Evolutionary conservation across 2,329 filamentous ascomycete genomes (phyloP), one percentile per base, ranked within the genome.

Genomic region (Ophidiomyces ophidiicola): DNA sequence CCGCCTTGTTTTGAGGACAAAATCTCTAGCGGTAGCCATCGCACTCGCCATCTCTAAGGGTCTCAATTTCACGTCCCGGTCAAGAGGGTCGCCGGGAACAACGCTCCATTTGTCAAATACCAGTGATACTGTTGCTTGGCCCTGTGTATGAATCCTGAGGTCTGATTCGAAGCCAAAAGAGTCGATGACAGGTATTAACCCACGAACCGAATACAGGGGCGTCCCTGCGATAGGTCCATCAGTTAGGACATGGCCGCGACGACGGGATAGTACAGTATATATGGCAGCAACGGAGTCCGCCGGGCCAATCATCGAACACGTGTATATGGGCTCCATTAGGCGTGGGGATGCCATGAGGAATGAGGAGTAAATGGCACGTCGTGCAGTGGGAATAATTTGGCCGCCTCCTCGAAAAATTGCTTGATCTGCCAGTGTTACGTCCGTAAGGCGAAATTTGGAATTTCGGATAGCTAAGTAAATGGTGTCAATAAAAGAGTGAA

Each of bases 151-250:
- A 55, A 96, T 96, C 46, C 90, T 74, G 42, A 98, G 70, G 65
- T 98, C 90, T 10, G 90, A 96, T 68, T 98, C 90, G 61, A 98
- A 96, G 14, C 90, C 90, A 55, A 98, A 98, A 20, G 80, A 86
- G 66, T 98, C 90, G 56, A 98, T 94, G 44, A 96, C 90, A 6
- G 90, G 90, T 41, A 98, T 78, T 35, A 96, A 70, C 3, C 90
- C 90, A 52, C 80, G 82, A 38, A 94, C 87, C 15, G 82, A 80
- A 63, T 94, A 96, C 7, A 98, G 72, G 3, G 88, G 90, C 6
- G 90, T 96, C 17, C 90, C 90, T 0, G 88, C 86, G 44, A 98
- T 84, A 10, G 87, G 87, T 0, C 84, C 85, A 57, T 98, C 90
- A n/a, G 82, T 80, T 18, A 98, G 69, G 19, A 98, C 88, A 61